Evolutionary conservation across 305 asterid genomes (phyloP), one percentile per base, ranked within the genome.

Genomic region (Striga hermonthica): DNA sequence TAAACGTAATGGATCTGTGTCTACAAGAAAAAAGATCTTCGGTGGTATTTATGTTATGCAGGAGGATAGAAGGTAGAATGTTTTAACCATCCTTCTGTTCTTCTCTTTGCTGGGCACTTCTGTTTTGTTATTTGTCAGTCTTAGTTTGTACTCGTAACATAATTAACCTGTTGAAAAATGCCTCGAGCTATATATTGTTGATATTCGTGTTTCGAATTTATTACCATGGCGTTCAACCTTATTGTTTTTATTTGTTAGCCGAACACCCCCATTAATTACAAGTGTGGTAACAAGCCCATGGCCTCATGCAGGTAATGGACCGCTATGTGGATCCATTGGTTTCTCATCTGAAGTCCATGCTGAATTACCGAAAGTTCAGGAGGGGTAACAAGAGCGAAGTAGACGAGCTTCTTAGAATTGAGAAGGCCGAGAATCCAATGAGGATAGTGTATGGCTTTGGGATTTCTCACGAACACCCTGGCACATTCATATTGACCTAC

Each of bases 261-360:
- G 31, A 22, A 22, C 31, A 10, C 68, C 52, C 52, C 49, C 44
- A 57, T 56, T 44, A 62, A 40, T 36, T 43, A 55, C 31, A 22
- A 22, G 31, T 22, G 31, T 22, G 2, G 31, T 22, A 56, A 60
- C 12, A 8, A 55, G 7, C n/a, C 31, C 10, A 59, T 59, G 62
- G 53, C 70, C 44, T 71, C 16, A 60, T 73, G 67, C 79, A 93
- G 99, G 95, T 93, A 50, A 90, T 86, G 94, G 97, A 90, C 82
- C 97, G 97, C 11, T 90, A 90, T 72, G 96, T 90, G 79, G 99
- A 94, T 83, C 99, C 99, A 14, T 78, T 94, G 74, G 95, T 90
- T 59, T 78, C 91, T 76, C 91, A 88, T 79, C 73, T 93, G 88
- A 93, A 86, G 81, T 69, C 78, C 45, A 93, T 93, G 99, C 86